These are phyloP conservation scores for Crinitomyces ghanaensis DNA, from an alignment of 805 yeast species.

Conservation along the genomic window DNA sequence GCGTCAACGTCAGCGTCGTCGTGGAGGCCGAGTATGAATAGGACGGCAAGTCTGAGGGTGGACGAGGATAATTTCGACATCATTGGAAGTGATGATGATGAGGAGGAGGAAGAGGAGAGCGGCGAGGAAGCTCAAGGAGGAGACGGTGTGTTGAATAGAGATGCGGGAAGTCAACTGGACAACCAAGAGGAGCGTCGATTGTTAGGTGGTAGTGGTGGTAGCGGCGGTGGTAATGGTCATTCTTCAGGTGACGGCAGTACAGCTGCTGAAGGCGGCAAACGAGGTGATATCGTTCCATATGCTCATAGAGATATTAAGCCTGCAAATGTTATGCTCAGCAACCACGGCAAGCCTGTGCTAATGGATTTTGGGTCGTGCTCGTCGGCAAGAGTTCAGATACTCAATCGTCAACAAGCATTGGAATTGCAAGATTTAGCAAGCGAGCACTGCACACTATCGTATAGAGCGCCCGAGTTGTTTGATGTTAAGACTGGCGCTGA, in stretches of 20 bases:
- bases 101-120: conserved; percentile 7
- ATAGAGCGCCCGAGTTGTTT: conserved; percentile 81
- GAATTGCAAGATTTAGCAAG: conserved; percentile 70
- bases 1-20: not conserved
- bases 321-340: conserved; percentile 71
- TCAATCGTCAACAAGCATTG: conserved; percentile 57
- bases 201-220: not conserved
- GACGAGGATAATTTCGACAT: not conserved
- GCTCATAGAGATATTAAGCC: conserved; percentile 88
- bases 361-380: conserved; percentile 78
- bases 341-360: conserved; percentile 64
- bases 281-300: conserved; percentile 53
- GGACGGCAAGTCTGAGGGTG: not conserved
- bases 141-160: conserved; percentile 1
- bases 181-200: no score
- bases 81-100: conserved; percentile 3
- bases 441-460: conserved; percentile 77
- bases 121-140: not conserved
- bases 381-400: conserved; percentile 43
- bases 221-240: not conserved
- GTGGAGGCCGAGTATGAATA: no score
- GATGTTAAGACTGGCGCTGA: conserved; percentile 58
- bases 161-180: no score
- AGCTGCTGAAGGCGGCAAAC: conserved; percentile 5
- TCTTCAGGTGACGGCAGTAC: conserved; percentile 1